Base-by-base conservation (phyloP, 176 grass and related monocot species). In the Oryza punctata region DNA sequence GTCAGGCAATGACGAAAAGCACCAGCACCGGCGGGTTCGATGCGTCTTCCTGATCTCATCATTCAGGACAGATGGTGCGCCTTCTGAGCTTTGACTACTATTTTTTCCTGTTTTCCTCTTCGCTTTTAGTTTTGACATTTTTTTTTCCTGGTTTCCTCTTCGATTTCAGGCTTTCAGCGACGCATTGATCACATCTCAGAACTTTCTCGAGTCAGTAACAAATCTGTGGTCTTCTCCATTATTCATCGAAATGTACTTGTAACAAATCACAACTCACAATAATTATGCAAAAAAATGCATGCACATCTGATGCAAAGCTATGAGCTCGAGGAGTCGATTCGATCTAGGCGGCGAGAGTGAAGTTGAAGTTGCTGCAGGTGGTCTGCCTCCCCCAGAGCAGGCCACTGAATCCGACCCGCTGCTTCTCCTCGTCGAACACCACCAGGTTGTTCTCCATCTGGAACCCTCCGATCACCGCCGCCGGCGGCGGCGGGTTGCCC, bases 381-480 rank as follows among this genome's bases (percentile, higher is more conserved):
- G 84, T 73, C 65, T 54, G 66, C 45, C 87, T 76, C 0, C 52
- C 83, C 14, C 45, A 84, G 14, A 85, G 70, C 60, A 82, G 45
- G 2, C 72, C 63, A 0, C 57, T 89, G 70, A 87, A 91, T 1
- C 89, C 84, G 29, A 94, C 45, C 61, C 11, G 38, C 21, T 6
- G 2, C 65, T 81, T 91, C 28, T 81, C 79, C 19, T 69, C 43
- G 50, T 94, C 92, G 61, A 94, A 94, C 59, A 87, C 76, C 57
- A 91, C 32, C 29, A 94, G 78, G 84, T 89, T 91, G 60, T 89
- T 81, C 84, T 91, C 89, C 92, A 91, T 85, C 87, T 94, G 92
- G 73, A 82, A 91, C 9, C 86, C 89, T 44, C 92, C 86, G 8
- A 94, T 65, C 60, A 89, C 67, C 84, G 67, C 66, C 35, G 89